These are phyloP conservation scores for Russula dissimulans DNA, from an alignment of 768 basidiomycete species.

Conservation along the genomic window DNA sequence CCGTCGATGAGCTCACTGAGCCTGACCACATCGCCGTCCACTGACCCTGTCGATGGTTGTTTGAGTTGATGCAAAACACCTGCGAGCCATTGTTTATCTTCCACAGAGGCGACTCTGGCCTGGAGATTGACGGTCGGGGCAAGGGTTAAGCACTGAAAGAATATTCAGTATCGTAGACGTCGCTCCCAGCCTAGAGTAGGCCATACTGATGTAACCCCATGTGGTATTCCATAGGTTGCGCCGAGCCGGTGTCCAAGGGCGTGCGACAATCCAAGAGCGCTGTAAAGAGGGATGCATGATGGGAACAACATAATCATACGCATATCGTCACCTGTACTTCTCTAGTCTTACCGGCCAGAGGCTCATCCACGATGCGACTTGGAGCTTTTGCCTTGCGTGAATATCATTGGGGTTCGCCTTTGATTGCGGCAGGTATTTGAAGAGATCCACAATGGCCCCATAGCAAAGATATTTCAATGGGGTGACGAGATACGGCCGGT, in stretches of 20 bases:
- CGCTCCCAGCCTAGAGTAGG: background rate
- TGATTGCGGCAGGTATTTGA: constrained; percentile 59
- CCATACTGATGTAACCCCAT: constrained; percentile 75
- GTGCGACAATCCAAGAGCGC: constrained; percentile 67
- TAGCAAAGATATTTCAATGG: constrained; percentile 60
- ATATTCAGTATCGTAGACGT: background rate
- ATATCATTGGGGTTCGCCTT: constrained; percentile 50
- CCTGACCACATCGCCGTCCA: constrained; percentile 51
- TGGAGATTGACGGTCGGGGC: constrained; percentile 53
- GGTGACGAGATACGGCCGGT: constrained; percentile 43
- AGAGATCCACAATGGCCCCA: constrained; percentile 59
- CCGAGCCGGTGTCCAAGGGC: constrained; percentile 66
- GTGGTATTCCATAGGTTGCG: constrained; percentile 64
- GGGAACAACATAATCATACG: background rate
- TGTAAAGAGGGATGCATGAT: constrained; percentile 21
- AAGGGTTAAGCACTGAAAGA: constrained; percentile 57
- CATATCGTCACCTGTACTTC: constrained; percentile 37
- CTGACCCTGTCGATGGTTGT: constrained; percentile 50
- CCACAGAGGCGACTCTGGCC: constrained; percentile 46
- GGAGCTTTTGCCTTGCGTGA: constrained; percentile 55
- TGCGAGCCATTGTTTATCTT: constrained; percentile 54
- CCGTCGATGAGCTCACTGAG: constrained; percentile 45
- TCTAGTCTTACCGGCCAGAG: constrained; percentile 57
- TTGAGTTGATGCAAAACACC: constrained; percentile 48
- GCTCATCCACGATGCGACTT: constrained; percentile 76